These are phyloP conservation scores for Udeniomyces megalosporus DNA, from an alignment of 768 basidiomycete species.

Conservation along the genomic window DNA sequence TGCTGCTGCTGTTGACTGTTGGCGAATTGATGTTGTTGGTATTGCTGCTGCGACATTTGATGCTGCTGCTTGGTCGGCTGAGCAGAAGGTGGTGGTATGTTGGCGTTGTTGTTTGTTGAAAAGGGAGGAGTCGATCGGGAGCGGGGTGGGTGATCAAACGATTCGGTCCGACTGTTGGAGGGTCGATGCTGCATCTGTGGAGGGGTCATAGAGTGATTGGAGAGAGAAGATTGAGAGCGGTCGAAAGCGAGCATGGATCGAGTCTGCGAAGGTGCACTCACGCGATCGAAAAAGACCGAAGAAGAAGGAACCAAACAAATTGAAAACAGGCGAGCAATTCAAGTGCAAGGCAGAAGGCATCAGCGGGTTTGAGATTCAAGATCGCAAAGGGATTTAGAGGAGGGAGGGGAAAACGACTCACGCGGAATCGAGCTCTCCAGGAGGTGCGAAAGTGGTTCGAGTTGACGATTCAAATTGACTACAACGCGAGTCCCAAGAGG, in stretches of 20 bases:
- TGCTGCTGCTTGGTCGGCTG: neutral
- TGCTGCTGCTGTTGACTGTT: too few relatives aligned
- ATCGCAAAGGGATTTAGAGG: too few relatives aligned
- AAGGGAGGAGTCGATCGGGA: slow-evolving; percentile 9
- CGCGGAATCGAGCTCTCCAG: too few relatives aligned
- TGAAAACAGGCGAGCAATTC: neutral
- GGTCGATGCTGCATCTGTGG: neutral
- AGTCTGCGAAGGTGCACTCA: neutral
- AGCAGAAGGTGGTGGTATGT: neutral
- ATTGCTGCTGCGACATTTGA: neutral
- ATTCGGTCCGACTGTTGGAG: neutral
- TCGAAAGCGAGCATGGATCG: slow-evolving; percentile 9
- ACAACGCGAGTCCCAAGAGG: too few relatives aligned
- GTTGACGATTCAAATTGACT: neutral
- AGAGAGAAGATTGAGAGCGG: slow-evolving; percentile 2
- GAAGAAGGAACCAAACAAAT: too few relatives aligned
- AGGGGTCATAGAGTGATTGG: neutral
- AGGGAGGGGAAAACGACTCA: too few relatives aligned
- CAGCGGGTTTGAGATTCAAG: too few relatives aligned
- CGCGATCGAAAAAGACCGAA: neutral
- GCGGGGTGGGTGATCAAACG: slow-evolving; percentile 1
- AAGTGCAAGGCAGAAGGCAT: neutral
- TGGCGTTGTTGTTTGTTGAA: neutral
- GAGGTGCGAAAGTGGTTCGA: neutral
- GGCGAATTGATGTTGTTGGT: neutral